These are phyloP conservation scores for Sanghuangporus sanghuang DNA, from an alignment of 1,284 basidiomycete genomes.

Conservation along the genomic window DNA sequence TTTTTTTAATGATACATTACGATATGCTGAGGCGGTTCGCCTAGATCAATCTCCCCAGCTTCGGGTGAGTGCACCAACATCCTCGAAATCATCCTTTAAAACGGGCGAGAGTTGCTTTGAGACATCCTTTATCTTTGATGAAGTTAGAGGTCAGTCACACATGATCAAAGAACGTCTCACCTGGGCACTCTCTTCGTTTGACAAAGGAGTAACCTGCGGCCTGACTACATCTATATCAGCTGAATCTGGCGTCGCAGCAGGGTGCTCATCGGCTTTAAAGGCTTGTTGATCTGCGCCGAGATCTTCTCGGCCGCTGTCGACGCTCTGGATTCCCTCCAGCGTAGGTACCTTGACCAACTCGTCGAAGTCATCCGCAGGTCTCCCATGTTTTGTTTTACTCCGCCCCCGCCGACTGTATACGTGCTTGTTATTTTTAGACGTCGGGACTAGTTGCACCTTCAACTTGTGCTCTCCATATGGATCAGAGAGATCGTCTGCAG, in stretches of 20 bases:
- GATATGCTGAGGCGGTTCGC: neutral
- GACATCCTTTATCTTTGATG: conserved; percentile 10
- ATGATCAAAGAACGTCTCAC: conserved; percentile 17
- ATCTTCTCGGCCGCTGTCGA: conserved; percentile 12
- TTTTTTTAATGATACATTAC: too few relatives aligned
- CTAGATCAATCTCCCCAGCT: conserved; percentile 16
- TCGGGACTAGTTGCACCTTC: conserved; percentile 8
- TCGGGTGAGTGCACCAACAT: conserved; percentile 15
- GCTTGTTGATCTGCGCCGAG: neutral
- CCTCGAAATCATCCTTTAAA: conserved; percentile 13
- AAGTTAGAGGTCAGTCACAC: neutral
- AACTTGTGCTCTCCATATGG: conserved; percentile 9
- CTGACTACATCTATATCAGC: neutral
- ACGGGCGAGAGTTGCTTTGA: conserved; percentile 11
- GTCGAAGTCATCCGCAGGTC: conserved; percentile 4
- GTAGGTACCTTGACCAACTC: conserved; percentile 3
- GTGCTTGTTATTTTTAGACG: conserved; percentile 6
- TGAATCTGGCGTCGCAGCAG: neutral
- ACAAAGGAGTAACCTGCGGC: conserved; percentile 18
- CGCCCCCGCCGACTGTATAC: conserved; percentile 11
- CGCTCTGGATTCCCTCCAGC: conserved; percentile 17
- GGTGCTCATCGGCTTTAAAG: neutral
- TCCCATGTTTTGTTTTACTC: conserved; percentile 9
- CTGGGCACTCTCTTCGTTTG: conserved; percentile 45
- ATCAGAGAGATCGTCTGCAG: conserved; percentile 11